A percentile compares a stretch with the other conserved stretches of the same genome.
These are phyloP conservation scores for Nepenthes gracilis DNA, from an alignment of 148 eudicot species.

Conservation along the genomic window DNA sequence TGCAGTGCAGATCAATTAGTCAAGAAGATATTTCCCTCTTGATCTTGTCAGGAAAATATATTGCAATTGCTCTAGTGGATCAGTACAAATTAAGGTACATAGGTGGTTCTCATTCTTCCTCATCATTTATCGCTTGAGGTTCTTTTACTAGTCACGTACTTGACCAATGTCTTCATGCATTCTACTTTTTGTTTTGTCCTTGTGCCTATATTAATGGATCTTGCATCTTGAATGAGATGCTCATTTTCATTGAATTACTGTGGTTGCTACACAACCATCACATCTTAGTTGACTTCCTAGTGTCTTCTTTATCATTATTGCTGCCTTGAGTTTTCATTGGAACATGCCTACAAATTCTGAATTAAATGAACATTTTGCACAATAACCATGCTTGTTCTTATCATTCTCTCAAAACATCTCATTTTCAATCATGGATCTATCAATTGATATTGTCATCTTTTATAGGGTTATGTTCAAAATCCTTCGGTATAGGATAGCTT, in stretches of 20 bases:
- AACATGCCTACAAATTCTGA: neutral
- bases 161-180: neutral
- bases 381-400: neutral
- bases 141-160: neutral
- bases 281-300: neutral
- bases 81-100: slow-evolving; percentile 67
- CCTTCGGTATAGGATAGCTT: no score
- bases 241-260: neutral
- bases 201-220: neutral
- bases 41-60: slow-evolving; percentile 80
- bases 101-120: neutral
- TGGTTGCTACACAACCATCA: neutral
- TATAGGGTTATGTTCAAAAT: no score
- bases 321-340: neutral
- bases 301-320: neutral
- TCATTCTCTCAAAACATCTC: no score
- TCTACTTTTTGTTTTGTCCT: neutral
- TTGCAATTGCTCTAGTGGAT: slow-evolving; percentile 89
- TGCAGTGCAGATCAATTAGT: slow-evolving; percentile 93
- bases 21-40: slow-evolving; percentile 51
- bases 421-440: no score
- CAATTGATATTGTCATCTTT: no score
- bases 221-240: no score
- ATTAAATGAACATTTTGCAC: neutral
- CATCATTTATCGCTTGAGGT: neutral